Evolutionary conservation across 768 basidiomycete genomes (phyloP).

Genomic region (Hygrophorus russula): DNA sequence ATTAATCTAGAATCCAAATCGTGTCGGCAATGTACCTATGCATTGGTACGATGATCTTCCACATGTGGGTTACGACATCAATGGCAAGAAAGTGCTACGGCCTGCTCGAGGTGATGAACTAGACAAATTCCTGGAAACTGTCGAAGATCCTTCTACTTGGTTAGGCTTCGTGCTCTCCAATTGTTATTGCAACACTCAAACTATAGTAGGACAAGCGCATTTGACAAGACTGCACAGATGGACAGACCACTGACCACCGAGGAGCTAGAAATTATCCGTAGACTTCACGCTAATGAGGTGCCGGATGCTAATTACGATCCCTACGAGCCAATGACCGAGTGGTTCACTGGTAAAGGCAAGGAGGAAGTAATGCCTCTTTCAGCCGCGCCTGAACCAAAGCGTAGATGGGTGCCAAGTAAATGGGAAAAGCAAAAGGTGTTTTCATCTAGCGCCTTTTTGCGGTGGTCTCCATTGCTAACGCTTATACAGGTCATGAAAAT

Average conservation of each 20-base stretch:
- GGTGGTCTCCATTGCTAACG: background rate
- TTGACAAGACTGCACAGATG: slow-evolving; percentile 78
- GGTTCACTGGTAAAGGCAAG: slow-evolving; percentile 95
- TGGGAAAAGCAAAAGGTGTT: slow-evolving; percentile 98
- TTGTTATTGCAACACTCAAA: slow-evolving; percentile 1
- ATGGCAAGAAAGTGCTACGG: slow-evolving; percentile 88
- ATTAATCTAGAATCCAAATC: slow-evolving; percentile 68
- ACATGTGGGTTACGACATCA: slow-evolving; percentile 95
- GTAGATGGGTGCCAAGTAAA: slow-evolving; percentile 93
- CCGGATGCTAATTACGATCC: slow-evolving; percentile 87
- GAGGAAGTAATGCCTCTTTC: slow-evolving; percentile 92
- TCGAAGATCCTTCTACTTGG: slow-evolving; percentile 90
- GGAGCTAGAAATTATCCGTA: slow-evolving; percentile 89
- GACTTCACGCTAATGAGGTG: slow-evolving; percentile 84
- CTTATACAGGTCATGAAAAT: slow-evolving; percentile 89
- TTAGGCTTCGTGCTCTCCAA: slow-evolving; percentile 16
- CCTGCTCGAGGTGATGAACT: slow-evolving; percentile 94
- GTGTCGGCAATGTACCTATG: slow-evolving; percentile 88
- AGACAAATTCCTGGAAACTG: slow-evolving; percentile 90
- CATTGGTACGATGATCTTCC: slow-evolving; percentile 99
- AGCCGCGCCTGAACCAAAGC: slow-evolving; percentile 88
- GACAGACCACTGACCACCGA: slow-evolving; percentile 81
- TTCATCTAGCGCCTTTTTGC: background rate
- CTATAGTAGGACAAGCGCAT: slow-evolving; percentile 69
- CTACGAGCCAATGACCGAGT: slow-evolving; percentile 88